These are phyloP conservation scores for Saccharomyces eubayanus DNA, from an alignment of 805 yeast species.

Conservation along the genomic window DNA sequence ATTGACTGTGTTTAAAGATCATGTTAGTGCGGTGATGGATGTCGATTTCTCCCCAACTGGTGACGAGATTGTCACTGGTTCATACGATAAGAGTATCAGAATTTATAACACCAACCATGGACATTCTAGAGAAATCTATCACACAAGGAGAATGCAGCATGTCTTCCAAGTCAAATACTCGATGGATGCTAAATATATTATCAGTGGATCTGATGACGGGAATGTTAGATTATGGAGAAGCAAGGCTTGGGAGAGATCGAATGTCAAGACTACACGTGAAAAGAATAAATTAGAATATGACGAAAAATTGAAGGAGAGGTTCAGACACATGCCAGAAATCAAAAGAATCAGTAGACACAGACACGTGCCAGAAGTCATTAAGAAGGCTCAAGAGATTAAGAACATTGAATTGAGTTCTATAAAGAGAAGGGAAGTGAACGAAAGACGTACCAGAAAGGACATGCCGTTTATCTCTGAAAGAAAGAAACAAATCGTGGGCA, in stretches of 20 bases:
- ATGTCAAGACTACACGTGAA: conserved; percentile 71
- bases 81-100: conserved; percentile 88
- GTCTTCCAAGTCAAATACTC: conserved; percentile 77
- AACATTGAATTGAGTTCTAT: conserved; percentile 60
- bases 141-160: conserved; percentile 96
- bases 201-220: conserved; percentile 93
- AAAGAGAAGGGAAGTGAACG: conserved; percentile 76
- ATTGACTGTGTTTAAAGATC: conserved; percentile 83
- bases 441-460: conserved; percentile 65
- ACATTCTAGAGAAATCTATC: conserved; percentile 90
- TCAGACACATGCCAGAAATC: conserved; percentile 93
- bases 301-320: conserved; percentile 83
- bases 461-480: conserved; percentile 62
- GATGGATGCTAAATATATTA: conserved; percentile 80
- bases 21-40: conserved; percentile 90
- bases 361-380: conserved; percentile 79
- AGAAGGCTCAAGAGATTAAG: conserved; percentile 85
- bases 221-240: conserved; percentile 92
- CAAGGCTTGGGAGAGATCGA: conserved; percentile 74
- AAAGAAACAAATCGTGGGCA: conserved; percentile 78
- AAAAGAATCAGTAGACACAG: conserved; percentile 84
- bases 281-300: conserved; percentile 83
- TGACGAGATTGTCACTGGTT: conserved; percentile 88
- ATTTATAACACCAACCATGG: conserved; percentile 71
- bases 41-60: conserved; percentile 96